Percentiles rank a stretch among this genome's conserved stretches.
phyloP scores from a whole-genome alignment of 208 protist genomes.

The Strigomonas galati region DNA sequence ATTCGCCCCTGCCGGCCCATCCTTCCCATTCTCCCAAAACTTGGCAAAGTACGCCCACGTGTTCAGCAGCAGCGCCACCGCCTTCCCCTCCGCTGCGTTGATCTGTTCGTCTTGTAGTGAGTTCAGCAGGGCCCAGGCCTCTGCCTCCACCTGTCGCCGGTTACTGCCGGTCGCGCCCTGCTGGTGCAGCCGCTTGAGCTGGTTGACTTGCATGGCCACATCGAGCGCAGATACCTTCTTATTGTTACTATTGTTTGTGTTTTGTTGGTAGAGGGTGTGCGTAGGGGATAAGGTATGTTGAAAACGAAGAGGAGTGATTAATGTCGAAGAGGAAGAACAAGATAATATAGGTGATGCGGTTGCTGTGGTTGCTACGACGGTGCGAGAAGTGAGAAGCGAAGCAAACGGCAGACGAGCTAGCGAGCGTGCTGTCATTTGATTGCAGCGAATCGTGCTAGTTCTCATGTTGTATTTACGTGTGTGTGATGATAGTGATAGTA shows the following conservation, averaged over 20 bases:
- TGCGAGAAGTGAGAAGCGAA: no score
- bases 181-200: constrained; percentile 81
- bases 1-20: constrained; percentile 37
- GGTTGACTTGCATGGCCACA: constrained; percentile 86
- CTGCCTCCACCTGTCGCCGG: constrained; percentile 42
- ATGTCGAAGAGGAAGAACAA: no score
- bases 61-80: constrained; percentile 83
- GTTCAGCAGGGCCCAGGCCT: constrained; percentile 79
- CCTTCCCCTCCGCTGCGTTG: constrained; percentile 85
- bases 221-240: constrained; percentile 61
- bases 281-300: no score
- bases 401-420: no score
- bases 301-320: no score
- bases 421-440: no score
- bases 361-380: no score
- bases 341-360: no score
- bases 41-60: constrained; percentile 92
- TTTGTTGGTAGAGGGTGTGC: no score
- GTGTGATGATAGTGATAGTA: no score
- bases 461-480: no score
- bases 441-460: no score
- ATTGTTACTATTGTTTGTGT: constrained; percentile 13
- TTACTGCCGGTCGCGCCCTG: constrained; percentile 14
- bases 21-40: constrained; percentile 85
- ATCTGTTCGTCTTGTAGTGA: constrained; percentile 78